Percentiles rank a stretch among this genome's conserved stretches.
phyloP scores from a whole-genome alignment of 192 early-diverging fungal genomes.

The Coemansia sp. region DNA sequence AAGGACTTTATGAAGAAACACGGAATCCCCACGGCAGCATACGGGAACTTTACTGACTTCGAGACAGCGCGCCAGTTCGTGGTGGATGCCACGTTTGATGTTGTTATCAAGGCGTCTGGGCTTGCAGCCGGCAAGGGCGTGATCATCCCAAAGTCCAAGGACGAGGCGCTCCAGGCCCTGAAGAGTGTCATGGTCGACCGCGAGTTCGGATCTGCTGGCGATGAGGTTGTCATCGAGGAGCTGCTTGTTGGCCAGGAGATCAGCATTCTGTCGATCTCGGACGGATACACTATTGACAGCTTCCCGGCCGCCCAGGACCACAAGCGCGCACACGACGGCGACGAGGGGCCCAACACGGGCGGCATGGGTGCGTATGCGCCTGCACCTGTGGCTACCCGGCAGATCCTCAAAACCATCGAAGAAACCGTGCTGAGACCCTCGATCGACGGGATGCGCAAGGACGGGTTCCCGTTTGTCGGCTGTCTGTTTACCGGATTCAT shows the following conservation, averaged over 20 bases:
- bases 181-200: slow-evolving; percentile 86
- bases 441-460: slow-evolving; percentile 93
- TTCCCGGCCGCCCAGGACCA: slow-evolving; percentile 98
- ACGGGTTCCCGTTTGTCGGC: slow-evolving; percentile 96
- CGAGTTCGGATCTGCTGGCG: slow-evolving; percentile 87
- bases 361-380: slow-evolving; percentile 99
- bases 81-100: slow-evolving; percentile 57
- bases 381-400: slow-evolving; percentile 84
- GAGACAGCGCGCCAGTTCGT: slow-evolving; percentile 70
- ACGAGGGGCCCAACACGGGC: slow-evolving; percentile 94
- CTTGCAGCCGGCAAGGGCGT: slow-evolving; percentile 99
- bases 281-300: slow-evolving; percentile 89
- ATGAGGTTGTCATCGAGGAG: slow-evolving; percentile 96
- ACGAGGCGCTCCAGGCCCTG: slow-evolving; percentile 84
- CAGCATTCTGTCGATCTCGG: slow-evolving; percentile 86
- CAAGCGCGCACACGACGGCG: slow-evolving; percentile 94
- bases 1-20: slow-evolving; percentile 99
- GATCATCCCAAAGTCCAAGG: slow-evolving; percentile 78
- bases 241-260: slow-evolving; percentile 91
- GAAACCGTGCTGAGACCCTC: slow-evolving; percentile 84
- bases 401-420: slow-evolving; percentile 71
- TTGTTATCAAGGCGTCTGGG: slow-evolving; percentile 96
- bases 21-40: slow-evolving; percentile 92
- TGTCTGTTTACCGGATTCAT: slow-evolving; percentile 96
- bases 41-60: slow-evolving; percentile 82